These are phyloP conservation scores for Pythium insidiosum DNA, from an alignment of 352 stramenopile genomes.

Conservation along the genomic window DNA sequence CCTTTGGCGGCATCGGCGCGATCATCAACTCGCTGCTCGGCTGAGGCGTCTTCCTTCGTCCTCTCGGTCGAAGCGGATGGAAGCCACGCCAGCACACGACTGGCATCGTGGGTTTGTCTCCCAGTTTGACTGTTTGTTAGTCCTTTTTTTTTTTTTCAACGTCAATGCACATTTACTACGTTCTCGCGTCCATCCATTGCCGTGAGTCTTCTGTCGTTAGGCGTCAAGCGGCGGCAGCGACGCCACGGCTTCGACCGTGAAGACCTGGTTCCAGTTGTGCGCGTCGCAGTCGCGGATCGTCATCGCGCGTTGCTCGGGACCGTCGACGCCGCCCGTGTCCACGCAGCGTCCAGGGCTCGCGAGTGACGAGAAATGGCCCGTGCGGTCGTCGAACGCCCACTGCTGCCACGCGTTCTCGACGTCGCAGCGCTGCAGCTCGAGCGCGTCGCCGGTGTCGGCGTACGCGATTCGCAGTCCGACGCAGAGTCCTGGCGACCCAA, in stretches of 20 bases:
- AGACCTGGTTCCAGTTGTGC: slow-evolving; percentile 2
- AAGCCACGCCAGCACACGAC: too few relatives aligned
- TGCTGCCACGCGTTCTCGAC: not conserved
- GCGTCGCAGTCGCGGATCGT: not conserved
- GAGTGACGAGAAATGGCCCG: not conserved
- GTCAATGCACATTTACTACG: too few relatives aligned
- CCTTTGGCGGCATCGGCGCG: too few relatives aligned
- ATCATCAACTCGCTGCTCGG: too few relatives aligned
- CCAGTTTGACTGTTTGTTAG: too few relatives aligned
- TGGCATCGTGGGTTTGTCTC: too few relatives aligned
- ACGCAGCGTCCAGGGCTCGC: not conserved
- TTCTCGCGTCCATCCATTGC: too few relatives aligned
- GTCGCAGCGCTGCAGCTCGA: not conserved
- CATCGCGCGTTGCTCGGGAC: not conserved
- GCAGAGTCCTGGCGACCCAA: slow-evolving; percentile 2
- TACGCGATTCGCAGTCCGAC: not conserved
- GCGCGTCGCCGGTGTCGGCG: not conserved
- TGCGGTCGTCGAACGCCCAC: not conserved
- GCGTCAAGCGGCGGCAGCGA: not conserved
- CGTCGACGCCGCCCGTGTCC: not conserved
- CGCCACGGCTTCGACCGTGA: slow-evolving; percentile 3
- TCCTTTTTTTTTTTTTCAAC: too few relatives aligned
- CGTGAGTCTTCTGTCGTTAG: too few relatives aligned
- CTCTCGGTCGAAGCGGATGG: too few relatives aligned
- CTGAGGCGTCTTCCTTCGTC: too few relatives aligned